Percentiles rank a stretch among this genome's conserved stretches.
Conservation (phyloP, 345 rosid genomes). For the Trapa bicornis region DNA sequence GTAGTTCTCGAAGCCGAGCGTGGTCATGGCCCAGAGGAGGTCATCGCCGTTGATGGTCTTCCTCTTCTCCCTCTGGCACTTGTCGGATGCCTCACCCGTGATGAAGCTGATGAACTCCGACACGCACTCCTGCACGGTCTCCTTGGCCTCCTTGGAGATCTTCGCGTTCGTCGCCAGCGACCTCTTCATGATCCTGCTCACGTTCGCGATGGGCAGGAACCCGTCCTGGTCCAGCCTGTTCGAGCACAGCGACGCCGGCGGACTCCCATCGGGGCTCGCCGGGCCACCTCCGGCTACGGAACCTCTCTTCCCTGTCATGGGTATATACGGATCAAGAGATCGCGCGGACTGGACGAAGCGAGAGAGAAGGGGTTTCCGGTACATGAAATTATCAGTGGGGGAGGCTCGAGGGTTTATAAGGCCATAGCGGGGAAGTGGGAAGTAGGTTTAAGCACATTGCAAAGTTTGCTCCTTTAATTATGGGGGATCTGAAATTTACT, state of each 20-base stretch:
- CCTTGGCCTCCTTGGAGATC: conserved; percentile 17
- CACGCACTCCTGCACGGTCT: conserved; percentile 18
- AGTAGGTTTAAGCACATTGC: background rate
- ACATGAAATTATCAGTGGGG: background rate
- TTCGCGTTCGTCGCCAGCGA: conserved; percentile 14
- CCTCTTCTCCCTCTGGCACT: conserved; percentile 17
- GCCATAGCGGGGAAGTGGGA: background rate
- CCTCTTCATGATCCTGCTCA: conserved; percentile 14
- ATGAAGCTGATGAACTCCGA: conserved; percentile 18
- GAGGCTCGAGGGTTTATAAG: conserved; percentile 1
- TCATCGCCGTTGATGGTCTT: conserved; percentile 19
- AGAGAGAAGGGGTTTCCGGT: background rate
- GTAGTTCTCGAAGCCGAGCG: conserved; percentile 14
- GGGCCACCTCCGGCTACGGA: background rate
- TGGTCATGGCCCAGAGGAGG: conserved; percentile 18
- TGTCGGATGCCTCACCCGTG: conserved; percentile 17
- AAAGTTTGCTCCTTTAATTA: background rate
- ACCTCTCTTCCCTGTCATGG: conserved; percentile 4
- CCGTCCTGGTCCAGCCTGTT: conserved; percentile 11
- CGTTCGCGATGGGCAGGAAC: conserved; percentile 16
- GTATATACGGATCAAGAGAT: no score
- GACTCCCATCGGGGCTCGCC: conserved; percentile 1
- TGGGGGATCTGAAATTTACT: background rate
- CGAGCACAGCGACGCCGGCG: background rate
- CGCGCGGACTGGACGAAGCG: no score